These are phyloP conservation scores for Tuber umbilicatum DNA, from an alignment of 495 filamentous ascomycete genomes.

Conservation along the genomic window DNA sequence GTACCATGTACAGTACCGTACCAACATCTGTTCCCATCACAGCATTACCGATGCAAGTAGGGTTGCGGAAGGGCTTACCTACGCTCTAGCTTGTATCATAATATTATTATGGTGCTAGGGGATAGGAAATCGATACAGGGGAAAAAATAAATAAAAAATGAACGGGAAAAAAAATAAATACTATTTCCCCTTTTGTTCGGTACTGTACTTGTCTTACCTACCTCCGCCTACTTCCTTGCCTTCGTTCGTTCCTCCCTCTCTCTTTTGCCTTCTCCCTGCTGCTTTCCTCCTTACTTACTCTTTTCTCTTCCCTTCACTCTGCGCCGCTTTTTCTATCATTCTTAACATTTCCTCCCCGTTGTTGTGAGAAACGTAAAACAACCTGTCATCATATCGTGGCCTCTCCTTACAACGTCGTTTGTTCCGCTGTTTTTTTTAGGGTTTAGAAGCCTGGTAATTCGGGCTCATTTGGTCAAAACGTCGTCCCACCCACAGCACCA, in stretches of 20 bases:
- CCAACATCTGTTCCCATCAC: background rate
- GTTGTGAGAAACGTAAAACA: background rate
- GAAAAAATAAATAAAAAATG: background rate
- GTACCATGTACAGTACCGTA: background rate
- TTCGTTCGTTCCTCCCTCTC: background rate
- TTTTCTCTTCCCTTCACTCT: background rate
- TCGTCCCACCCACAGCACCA: conserved; percentile 33
- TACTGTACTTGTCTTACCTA: background rate
- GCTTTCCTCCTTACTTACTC: background rate
- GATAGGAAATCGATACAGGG: background rate
- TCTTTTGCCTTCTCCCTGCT: background rate
- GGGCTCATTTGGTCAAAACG: conserved; percentile 26
- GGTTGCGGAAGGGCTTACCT: background rate
- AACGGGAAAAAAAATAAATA: background rate
- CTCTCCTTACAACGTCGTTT: background rate
- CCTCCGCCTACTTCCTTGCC: background rate
- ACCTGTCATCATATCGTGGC: background rate
- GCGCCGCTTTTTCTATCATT: background rate
- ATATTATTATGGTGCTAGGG: too few relatives aligned
- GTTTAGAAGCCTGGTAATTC: conserved; percentile 3
- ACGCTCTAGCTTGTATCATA: background rate
- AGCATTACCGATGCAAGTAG: background rate
- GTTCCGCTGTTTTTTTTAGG: background rate
- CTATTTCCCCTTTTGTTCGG: background rate
- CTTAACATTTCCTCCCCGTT: background rate